These are phyloP conservation scores for Penicillium sp. DNA, from an alignment of 2,329 filamentous ascomycete genomes.

Conservation along the genomic window DNA sequence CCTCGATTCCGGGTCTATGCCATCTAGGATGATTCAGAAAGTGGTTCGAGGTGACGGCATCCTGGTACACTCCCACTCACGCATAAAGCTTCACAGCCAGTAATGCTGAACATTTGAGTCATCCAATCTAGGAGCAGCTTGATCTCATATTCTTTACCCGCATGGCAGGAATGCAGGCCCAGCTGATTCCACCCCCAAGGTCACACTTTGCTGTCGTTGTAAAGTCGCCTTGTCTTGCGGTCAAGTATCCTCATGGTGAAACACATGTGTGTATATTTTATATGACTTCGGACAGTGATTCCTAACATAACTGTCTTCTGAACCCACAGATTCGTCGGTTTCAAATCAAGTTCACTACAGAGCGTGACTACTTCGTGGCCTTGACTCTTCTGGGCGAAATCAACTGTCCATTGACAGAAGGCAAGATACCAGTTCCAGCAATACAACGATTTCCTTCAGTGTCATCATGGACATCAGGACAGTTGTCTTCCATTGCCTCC, in stretches of 20 bases:
- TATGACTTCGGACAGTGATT: background rate
- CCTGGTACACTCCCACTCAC: constrained; percentile 34
- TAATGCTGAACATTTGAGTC: background rate
- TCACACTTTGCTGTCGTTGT: constrained; percentile 44
- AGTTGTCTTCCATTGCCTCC: constrained; percentile 9
- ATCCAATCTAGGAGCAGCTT: constrained; percentile 41
- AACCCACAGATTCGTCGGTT: constrained; percentile 43
- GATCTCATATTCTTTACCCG: constrained; percentile 38
- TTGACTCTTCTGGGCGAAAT: constrained; percentile 44
- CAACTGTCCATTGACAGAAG: constrained; percentile 46
- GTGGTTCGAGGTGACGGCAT: constrained; percentile 36
- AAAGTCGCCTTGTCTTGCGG: constrained; percentile 47
- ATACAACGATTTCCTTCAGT: constrained; percentile 26
- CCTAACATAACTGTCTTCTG: background rate
- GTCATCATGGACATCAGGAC: constrained; percentile 28
- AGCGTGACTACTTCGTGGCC: constrained; percentile 44
- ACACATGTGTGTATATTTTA: constrained; percentile 28
- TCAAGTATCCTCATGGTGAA: constrained; percentile 42
- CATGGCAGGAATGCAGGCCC: constrained; percentile 22
- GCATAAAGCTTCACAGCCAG: background rate
- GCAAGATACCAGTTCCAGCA: constrained; percentile 28
- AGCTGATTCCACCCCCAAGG: constrained; percentile 23
- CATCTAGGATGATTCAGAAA: constrained; percentile 31
- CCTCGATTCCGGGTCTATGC: constrained; percentile 2
- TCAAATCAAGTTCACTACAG: constrained; percentile 45